These are phyloP conservation scores for Lactifluus hygrophoroides DNA, from an alignment of 768 basidiomycete species.

Conservation along the genomic window DNA sequence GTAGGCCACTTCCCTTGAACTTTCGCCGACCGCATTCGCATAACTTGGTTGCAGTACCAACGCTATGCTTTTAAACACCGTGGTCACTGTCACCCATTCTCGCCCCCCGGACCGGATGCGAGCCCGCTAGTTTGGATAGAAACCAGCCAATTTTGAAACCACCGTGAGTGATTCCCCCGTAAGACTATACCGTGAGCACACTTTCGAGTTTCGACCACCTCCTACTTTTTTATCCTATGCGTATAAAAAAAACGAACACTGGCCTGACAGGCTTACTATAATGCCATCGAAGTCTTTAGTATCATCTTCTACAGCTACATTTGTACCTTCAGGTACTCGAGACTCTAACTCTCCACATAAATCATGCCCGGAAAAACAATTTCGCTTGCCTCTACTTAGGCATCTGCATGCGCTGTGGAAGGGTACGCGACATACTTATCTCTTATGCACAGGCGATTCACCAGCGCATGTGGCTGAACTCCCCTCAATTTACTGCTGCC, in stretches of 20 bases:
- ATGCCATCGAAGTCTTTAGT: slow-evolving; percentile 10
- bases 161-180: neutral
- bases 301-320: too few species aligned
- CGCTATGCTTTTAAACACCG: neutral
- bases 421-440: neutral
- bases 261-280: neutral
- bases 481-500: neutral
- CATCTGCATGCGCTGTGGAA: slow-evolving; percentile 5
- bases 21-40: too few species aligned
- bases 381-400: neutral
- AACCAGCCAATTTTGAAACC: neutral
- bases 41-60: neutral
- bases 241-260: too few species aligned
- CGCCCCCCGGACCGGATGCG: neutral
- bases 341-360: too few species aligned
- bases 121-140: neutral
- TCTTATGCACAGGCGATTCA: neutral
- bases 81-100: neutral
- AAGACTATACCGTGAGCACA: neutral
- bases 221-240: too few species aligned
- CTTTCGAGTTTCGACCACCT: neutral
- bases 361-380: too few species aligned
- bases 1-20: too few species aligned
- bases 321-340: too few species aligned
- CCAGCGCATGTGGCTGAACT: neutral